Conservation (phyloP, 177 flowering plant genomes). For the Vitis hybrid region DNA sequence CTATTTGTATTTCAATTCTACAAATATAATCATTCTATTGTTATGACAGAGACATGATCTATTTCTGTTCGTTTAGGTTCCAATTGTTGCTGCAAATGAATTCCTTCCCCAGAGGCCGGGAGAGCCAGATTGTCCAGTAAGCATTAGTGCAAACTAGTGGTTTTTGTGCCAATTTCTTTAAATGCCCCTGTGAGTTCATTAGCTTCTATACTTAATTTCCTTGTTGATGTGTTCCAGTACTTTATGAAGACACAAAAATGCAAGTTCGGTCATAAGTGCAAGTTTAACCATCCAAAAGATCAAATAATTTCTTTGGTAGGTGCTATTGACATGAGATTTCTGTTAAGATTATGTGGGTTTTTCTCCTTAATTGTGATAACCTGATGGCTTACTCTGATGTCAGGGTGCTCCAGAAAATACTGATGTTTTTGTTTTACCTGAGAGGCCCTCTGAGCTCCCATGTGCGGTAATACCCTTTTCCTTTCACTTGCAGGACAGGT, state of each 20-base stretch:
- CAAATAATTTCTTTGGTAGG: slow-evolving; percentile 37
- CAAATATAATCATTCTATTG: not conserved
- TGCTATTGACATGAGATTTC: slow-evolving; percentile 4
- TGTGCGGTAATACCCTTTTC: slow-evolving; percentile 64
- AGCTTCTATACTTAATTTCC: not conserved
- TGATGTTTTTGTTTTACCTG: slow-evolving; percentile 59
- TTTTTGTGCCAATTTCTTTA: not conserved
- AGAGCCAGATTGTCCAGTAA: slow-evolving; percentile 94
- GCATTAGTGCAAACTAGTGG: slow-evolving; percentile 14
- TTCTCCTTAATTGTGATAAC: not conserved
- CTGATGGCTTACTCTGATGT: slow-evolving; percentile 15
- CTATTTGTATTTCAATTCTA: not conserved
- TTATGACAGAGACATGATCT: not conserved
- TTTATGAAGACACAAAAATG: slow-evolving; percentile 91
- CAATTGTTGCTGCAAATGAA: slow-evolving; percentile 39
- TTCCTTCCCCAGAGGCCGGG: slow-evolving; percentile 84
- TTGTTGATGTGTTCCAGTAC: slow-evolving; percentile 48
- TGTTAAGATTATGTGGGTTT: not conserved
- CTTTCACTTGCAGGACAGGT: not conserved
- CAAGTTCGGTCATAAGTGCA: slow-evolving; percentile 89
- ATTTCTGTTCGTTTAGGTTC: slow-evolving; percentile 48
- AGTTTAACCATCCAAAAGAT: slow-evolving; percentile 92
- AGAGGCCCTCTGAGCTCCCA: slow-evolving; percentile 84
- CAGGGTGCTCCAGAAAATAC: slow-evolving; percentile 44
- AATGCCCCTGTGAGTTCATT: not conserved